phyloP scores from a whole-genome alignment of 2,329 filamentous ascomycete genomes.

The Periconia digitata region DNA sequence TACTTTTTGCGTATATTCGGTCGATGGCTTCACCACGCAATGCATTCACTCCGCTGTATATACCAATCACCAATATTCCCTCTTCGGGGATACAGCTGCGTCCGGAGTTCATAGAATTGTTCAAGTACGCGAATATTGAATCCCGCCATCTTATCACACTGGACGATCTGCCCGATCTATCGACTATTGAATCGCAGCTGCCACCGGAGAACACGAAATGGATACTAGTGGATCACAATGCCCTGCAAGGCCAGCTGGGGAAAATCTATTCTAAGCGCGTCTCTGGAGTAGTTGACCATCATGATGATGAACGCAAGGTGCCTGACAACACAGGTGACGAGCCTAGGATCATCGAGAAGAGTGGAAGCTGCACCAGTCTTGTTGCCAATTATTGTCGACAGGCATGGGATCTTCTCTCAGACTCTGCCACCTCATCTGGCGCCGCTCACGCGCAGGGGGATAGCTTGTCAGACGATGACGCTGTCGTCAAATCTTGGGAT shows the following conservation, averaged over 20 bases:
- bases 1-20: slow-evolving; percentile 74
- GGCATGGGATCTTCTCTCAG: slow-evolving; percentile 58
- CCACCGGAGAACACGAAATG: slow-evolving; percentile 62
- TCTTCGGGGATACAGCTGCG: slow-evolving; percentile 69
- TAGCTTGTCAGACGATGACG: slow-evolving; percentile 30
- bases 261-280: slow-evolving; percentile 56
- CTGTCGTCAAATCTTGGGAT: slow-evolving; percentile 49
- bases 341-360: slow-evolving; percentile 64
- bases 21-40: slow-evolving; percentile 56
- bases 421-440: slow-evolving; percentile 44
- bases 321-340: slow-evolving; percentile 48
- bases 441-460: slow-evolving; percentile 45
- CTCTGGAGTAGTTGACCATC: slow-evolving; percentile 74
- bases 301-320: slow-evolving; percentile 68
- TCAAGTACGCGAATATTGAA: slow-evolving; percentile 61
- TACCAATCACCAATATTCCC: slow-evolving; percentile 73
- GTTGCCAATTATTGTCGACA: slow-evolving; percentile 62
- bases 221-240: slow-evolving; percentile 81
- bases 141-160: slow-evolving; percentile 66
- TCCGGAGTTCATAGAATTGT: slow-evolving; percentile 69
- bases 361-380: slow-evolving; percentile 73
- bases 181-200: slow-evolving; percentile 52
- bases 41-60: slow-evolving; percentile 58
- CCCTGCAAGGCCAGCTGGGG: slow-evolving; percentile 64
- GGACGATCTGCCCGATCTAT: slow-evolving; percentile 57